Base-by-base conservation (phyloP, 495 filamentous ascomycete species). In the Neurospora cerealis region DNA sequence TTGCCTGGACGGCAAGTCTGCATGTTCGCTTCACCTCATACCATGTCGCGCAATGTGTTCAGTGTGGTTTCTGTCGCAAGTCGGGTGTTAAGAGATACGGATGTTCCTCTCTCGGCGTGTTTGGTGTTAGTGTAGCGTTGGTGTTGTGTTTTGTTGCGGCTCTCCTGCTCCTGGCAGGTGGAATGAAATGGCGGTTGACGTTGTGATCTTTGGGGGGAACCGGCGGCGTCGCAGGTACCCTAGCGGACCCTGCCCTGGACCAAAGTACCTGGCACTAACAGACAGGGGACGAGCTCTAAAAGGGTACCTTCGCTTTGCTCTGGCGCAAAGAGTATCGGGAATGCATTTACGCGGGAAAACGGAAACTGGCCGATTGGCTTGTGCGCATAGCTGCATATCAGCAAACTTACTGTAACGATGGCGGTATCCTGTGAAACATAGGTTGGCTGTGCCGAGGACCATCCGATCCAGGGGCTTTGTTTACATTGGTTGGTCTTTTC, bases 11-110 rank as follows among this genome's bases (percentile, higher is more conserved):
- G 41, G 69, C 44, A 39, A 66, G 54, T 66, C 42, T 70, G 32
- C 71, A 28, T 38, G 66, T 71, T 66, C 36, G 24, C 17, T 71
- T 44, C 39, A 40, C 54, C 70, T 77, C 76, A 77, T 69, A 77
- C 70, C 77, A 78, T 78, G 32, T 76, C 77, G 74, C 28, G 75
- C 54, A 66, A 66, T 19, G 28, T 66, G 54, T 34, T 66, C 54
- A 66, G 3, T 1, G 15, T 66, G 28, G 54, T 62, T 60, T 13
- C 62, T 5, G 19, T 41, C 34, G 69, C 34, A 38, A 40, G 69
- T 1, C 38, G 9, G 38, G 38, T 42, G 7, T 70, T 3, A 15
- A 19, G 21, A 70, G 15, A 37, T 15, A 1, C 6, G 19, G 34
- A 28, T 41, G 69, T 21, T 21, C 3, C 7, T 46, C 36, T 34